phyloP scores from a whole-genome alignment of 2,329 filamentous ascomycete genomes.

The Exophiala dermatitidis region DNA sequence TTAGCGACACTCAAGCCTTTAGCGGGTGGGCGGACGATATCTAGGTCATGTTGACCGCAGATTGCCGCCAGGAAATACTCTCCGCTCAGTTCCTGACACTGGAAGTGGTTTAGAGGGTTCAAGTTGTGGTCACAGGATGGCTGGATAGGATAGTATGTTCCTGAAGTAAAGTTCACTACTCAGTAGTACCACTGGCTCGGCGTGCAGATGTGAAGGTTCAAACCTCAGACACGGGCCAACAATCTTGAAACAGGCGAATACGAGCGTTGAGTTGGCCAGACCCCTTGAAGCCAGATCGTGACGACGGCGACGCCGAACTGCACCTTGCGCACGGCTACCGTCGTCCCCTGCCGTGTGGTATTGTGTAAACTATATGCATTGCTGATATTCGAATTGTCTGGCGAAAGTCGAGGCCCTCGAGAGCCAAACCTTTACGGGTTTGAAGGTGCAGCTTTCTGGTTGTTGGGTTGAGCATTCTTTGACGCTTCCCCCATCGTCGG shows the following conservation, averaged over 20 bases:
- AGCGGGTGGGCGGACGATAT: not conserved
- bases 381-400: not conserved
- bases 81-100: not conserved
- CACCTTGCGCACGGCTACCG: not conserved
- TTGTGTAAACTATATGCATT: not conserved
- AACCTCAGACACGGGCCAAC: not conserved
- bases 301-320: not conserved
- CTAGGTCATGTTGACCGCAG: not conserved
- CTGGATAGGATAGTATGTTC: not conserved
- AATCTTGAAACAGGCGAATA: not conserved
- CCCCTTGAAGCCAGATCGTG: not conserved
- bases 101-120: too few relatives aligned
- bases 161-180: not conserved
- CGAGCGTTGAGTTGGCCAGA: not conserved
- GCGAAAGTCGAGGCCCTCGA: not conserved
- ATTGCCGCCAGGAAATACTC: not conserved
- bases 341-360: not conserved
- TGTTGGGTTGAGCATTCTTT: too few relatives aligned
- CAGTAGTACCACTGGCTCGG: not conserved
- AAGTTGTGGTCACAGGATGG: not conserved
- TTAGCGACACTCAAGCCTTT: not conserved
- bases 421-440: not conserved
- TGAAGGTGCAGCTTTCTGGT: not conserved
- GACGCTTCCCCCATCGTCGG: too few relatives aligned
- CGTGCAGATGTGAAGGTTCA: not conserved